These are phyloP conservation scores for Vaccinium darrowii DNA, from an alignment of 148 eudicot species.

Conservation along the genomic window DNA sequence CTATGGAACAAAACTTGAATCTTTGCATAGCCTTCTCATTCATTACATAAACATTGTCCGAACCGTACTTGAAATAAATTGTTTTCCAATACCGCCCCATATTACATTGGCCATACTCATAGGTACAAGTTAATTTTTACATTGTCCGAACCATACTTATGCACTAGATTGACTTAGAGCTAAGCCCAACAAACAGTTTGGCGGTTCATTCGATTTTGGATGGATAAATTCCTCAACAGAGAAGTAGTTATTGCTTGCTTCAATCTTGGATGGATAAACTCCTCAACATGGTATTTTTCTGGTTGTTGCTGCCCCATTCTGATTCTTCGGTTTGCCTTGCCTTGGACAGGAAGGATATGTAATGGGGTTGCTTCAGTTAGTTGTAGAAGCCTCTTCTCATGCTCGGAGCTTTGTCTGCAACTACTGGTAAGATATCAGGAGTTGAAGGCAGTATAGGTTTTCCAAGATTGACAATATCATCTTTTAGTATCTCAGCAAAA, in stretches of 20 bases:
- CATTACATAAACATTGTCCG: too few relatives aligned
- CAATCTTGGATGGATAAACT: background rate
- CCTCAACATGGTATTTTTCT: background rate
- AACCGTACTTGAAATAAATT: too few relatives aligned
- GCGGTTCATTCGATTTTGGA: background rate
- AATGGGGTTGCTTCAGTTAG: slow-evolving; percentile 8
- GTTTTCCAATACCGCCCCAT: too few relatives aligned
- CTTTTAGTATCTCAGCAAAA: slow-evolving; percentile 78
- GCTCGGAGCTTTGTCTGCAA: background rate
- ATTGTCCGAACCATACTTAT: too few relatives aligned
- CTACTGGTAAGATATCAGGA: background rate
- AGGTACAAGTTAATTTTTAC: too few relatives aligned
- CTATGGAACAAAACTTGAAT: too few relatives aligned
- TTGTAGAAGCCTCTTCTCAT: slow-evolving; percentile 7
- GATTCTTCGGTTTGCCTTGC: slow-evolving; percentile 55
- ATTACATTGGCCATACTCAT: too few relatives aligned
- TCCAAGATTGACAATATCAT: slow-evolving; percentile 63
- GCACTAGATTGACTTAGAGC: too few relatives aligned
- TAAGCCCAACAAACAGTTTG: background rate
- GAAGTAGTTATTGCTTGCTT: background rate
- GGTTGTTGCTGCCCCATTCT: slow-evolving; percentile 32
- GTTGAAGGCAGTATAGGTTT: slow-evolving; percentile 32
- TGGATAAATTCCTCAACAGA: background rate
- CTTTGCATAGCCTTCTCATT: too few relatives aligned
- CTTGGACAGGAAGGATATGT: slow-evolving; percentile 32